These are phyloP conservation scores for Chrysanthemum seticuspe DNA, from an alignment of 129 eudicot genomes.

Conservation along the genomic window DNA sequence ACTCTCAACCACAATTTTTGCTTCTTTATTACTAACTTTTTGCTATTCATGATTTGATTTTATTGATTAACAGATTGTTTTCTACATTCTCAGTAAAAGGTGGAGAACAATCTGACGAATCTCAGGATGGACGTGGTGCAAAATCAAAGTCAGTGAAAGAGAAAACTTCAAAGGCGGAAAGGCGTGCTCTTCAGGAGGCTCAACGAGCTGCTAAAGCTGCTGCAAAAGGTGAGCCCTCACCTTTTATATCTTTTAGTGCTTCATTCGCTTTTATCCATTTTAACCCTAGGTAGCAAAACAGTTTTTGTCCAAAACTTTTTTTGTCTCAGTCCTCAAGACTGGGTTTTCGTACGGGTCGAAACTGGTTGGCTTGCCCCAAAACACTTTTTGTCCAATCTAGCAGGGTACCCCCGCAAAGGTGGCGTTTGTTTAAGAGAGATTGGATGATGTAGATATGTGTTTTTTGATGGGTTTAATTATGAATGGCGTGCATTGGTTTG, in stretches of 20 bases:
- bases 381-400: no score
- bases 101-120: conserved; percentile 41
- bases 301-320: neutral
- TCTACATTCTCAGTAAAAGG: conserved; percentile 39
- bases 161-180: conserved; percentile 85
- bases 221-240: conserved; percentile 51
- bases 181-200: conserved; percentile 92
- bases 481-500: no score
- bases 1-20: neutral
- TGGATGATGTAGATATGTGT: no score
- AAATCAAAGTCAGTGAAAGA: conserved; percentile 63
- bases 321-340: no score
- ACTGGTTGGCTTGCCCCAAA: no score
- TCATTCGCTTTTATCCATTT: neutral
- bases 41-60: neutral
- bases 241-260: neutral
- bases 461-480: no score
- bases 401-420: no score
- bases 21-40: neutral
- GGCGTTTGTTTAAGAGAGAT: no score
- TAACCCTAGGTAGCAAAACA: conserved; percentile 3
- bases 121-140: conserved; percentile 42
- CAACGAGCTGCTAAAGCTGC: conserved; percentile 91
- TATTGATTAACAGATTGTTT: conserved; percentile 16
- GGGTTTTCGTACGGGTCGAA: no score